Evolutionary conservation across 2,329 filamentous ascomycete species (phyloP), one percentile per base, ranked within the genome.

Genomic region (Coniochaeta pulveracea): DNA sequence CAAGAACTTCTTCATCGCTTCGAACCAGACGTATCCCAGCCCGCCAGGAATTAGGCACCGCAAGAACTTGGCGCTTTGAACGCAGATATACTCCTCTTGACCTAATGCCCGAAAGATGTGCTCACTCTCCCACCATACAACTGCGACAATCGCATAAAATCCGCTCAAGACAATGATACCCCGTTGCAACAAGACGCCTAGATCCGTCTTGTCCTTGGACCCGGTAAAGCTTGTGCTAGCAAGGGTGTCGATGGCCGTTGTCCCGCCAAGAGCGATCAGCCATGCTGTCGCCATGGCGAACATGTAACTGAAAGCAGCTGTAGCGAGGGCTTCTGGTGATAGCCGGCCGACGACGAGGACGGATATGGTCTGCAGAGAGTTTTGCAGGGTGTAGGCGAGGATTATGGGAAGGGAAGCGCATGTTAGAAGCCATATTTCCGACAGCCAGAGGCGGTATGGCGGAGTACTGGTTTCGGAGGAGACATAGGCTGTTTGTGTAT

Each of bases 241-340:
- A 16, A 93, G 62, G 0, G 85, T 93, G 52, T 93, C 85, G 26
- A 93, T 68, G 0, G 85, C 85, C 1, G 84, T 93, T 0, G 84
- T 88, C 6, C 85, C 85, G 18, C 85, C 85, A 4, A 93, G 69
- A 0, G 79, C 85, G 38, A 93, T 82, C 23, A 93, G 69, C 85
- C 85, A 93, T 0, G 78, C 85, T 1, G 84, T 85, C 15, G 81
- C 77, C 81, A 89, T 86, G 35, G 85, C 85, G 45, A 93, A 93
- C 85, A 93, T 93, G 61, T 91, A 89, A 2, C 81, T 83, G 48
- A 93, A 93, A 1, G 85, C 85, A 1, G 84, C 80, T 0, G 80
- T 83, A 0, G 85, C 83, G 6, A 93, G 61, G 2, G 85, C 76
- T 53, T 91, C 80, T 1, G 85, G 79, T 0, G 81, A 88, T 0